phyloP scores from a whole-genome alignment of 1,284 basidiomycete genomes.

The Cutaneotrichosporon dermatis region DNA sequence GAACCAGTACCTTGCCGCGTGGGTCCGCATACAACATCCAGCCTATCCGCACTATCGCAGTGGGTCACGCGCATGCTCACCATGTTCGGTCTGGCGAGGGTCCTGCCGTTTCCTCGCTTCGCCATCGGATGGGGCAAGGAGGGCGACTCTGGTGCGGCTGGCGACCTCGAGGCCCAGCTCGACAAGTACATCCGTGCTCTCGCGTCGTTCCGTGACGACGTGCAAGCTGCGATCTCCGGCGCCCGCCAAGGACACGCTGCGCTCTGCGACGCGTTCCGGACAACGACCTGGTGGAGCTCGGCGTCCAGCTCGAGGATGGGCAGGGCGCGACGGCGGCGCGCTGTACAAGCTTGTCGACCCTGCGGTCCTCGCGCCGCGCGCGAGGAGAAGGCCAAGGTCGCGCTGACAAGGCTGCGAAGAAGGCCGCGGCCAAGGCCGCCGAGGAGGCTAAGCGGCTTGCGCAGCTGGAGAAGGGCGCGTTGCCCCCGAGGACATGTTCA shows the following conservation, averaged over 20 bases:
- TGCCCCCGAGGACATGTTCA: slow-evolving; percentile 75
- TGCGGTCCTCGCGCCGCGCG: slow-evolving; percentile 74
- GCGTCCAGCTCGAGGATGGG: slow-evolving; percentile 87
- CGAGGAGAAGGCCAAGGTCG: slow-evolving; percentile 79
- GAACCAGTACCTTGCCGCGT: slow-evolving; percentile 74
- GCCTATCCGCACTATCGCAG: slow-evolving; percentile 66
- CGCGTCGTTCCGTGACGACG: slow-evolving; percentile 85
- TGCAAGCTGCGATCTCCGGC: slow-evolving; percentile 66
- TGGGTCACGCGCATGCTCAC: slow-evolving; percentile 89
- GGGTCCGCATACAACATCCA: slow-evolving; percentile 57
- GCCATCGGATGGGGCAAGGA: slow-evolving; percentile 53
- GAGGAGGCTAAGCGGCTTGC: slow-evolving; percentile 69
- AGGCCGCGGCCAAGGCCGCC: slow-evolving; percentile 66
- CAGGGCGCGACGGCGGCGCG: slow-evolving; percentile 90
- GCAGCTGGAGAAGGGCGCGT: slow-evolving; percentile 80
- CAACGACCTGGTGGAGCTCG: slow-evolving; percentile 81
- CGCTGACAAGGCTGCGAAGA: slow-evolving; percentile 77
- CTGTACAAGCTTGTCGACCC: slow-evolving; percentile 90
- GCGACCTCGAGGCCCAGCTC: slow-evolving; percentile 72
- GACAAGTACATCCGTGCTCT: slow-evolving; percentile 85
- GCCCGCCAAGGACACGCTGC: slow-evolving; percentile 69
- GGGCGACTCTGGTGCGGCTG: slow-evolving; percentile 30
- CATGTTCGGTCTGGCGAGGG: slow-evolving; percentile 92
- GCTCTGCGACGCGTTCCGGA: slow-evolving; percentile 89
- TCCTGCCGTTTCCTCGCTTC: slow-evolving; percentile 21